Evolutionary conservation across 805 yeast species (phyloP), one percentile per base, ranked within the genome.

Genomic region (Candida quercuum): DNA sequence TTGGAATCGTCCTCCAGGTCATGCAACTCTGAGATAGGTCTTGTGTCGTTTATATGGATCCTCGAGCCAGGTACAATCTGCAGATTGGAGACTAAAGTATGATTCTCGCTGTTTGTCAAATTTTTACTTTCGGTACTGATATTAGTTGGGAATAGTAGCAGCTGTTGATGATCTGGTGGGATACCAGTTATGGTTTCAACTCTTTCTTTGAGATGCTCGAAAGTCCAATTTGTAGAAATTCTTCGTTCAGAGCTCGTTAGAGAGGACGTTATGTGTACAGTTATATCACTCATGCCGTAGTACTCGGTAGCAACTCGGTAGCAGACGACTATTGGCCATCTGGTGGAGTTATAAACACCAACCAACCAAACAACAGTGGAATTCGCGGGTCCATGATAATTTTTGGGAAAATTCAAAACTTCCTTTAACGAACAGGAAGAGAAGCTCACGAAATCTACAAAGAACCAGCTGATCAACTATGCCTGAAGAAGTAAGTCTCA

Each of bases 181-280:
- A 86, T 73, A 3, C 96, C 96, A 0, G 95, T 84, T 42, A 85
- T 74, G 25, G 66, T 68, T 49, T 84, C 93, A 10, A 86, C 57
- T 39, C 74, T 69, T 28, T 58, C 45, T 45, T 76, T 72, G 35
- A 86, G 67, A 43, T 74, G 61, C 6, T 57, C 58, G 13, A 84
- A 38, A 0, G 74, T 57, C 89, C 91, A 84, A 27, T 65, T 68
- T 0, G 76, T 72, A 0, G 82, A 73, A 21, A 86, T 60, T 29
- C 84, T 61, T 37, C 89, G 61, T 52, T 83, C 89, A 3, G 93
- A 78, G 8, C 83, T 73, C 2, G 85, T 81, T 48, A 79, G 61
- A 18, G 67, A 69, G 3, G 93, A 81, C 1, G 86, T 78, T 24
- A 84, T 64, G 46, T 72, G 72, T 3, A 82, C 64, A 14, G 64